Evolutionary conservation across 1,139 yeast genomes (phyloP).

Genomic region (Diutina neorugosa): DNA sequence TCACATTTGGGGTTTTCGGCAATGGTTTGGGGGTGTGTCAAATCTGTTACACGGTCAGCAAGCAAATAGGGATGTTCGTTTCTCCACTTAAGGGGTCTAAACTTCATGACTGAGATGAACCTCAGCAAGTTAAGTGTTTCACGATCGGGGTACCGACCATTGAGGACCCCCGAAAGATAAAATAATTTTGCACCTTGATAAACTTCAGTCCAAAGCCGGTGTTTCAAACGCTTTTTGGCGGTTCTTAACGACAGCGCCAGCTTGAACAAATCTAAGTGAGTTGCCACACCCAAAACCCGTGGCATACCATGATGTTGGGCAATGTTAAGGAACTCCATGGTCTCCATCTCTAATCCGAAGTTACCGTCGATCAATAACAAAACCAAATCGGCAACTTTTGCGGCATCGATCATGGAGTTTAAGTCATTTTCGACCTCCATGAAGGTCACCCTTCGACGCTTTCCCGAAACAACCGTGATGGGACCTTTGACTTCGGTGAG

Average conservation of each 20-base stretch:
- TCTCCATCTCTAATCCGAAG: slow-evolving; percentile 98
- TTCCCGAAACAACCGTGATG: slow-evolving; percentile 94
- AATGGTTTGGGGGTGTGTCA: slow-evolving; percentile 81
- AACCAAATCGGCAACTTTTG: slow-evolving; percentile 90
- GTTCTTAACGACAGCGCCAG: slow-evolving; percentile 83
- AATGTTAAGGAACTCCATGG: slow-evolving; percentile 94
- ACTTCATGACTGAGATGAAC: slow-evolving; percentile 94
- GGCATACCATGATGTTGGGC: slow-evolving; percentile 99
- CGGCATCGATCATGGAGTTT: slow-evolving; percentile 92
- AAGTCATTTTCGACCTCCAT: slow-evolving; percentile 88
- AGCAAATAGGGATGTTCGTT: slow-evolving; percentile 93
- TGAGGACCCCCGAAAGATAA: slow-evolving; percentile 88
- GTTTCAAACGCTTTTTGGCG: slow-evolving; percentile 83
- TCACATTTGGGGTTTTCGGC: slow-evolving; percentile 76
- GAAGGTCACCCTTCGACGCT: slow-evolving; percentile 83
- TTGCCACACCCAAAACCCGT: slow-evolving; percentile 86
- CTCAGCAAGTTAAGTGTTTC: slow-evolving; percentile 87
- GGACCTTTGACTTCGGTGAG: slow-evolving; percentile 88
- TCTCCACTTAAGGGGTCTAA: slow-evolving; percentile 96
- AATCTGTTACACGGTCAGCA: slow-evolving; percentile 88
- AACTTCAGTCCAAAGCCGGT: slow-evolving; percentile 97
- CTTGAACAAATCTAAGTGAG: slow-evolving; percentile 90
- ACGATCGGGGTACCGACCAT: slow-evolving; percentile 96
- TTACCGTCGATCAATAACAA: slow-evolving; percentile 88
- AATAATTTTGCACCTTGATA: slow-evolving; percentile 96